Conservation (phyloP, 1,284 basidiomycete genomes). For the Melanopsichium pennsylvanicum region DNA sequence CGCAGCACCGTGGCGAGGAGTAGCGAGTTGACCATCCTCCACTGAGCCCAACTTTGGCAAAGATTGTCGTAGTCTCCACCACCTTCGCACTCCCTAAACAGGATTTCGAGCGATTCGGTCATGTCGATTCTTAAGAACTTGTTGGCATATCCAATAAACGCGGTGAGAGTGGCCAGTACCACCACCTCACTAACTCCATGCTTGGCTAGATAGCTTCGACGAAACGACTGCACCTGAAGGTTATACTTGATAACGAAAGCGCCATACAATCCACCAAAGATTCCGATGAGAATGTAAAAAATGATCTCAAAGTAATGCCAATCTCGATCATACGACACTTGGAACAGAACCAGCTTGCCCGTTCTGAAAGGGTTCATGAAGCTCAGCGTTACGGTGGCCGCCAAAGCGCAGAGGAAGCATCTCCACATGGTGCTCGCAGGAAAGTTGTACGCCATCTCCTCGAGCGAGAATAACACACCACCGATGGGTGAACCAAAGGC, state of each 20-base stretch:
- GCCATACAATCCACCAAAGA: constrained; percentile 97
- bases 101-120: constrained; percentile 94
- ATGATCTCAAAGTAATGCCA: constrained; percentile 99
- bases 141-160: constrained; percentile 91
- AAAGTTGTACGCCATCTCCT: constrained; percentile 85
- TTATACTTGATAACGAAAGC: constrained; percentile 98
- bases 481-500: constrained; percentile 98
- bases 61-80: constrained; percentile 89
- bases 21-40: constrained; percentile 92
- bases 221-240: constrained; percentile 90
- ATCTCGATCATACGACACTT: constrained; percentile 94
- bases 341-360: constrained; percentile 96
- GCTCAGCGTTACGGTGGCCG: constrained; percentile 95
- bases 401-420: constrained; percentile 94
- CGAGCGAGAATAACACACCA: constrained; percentile 86
- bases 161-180: constrained; percentile 83
- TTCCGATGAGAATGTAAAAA: constrained; percentile 89
- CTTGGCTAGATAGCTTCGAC: constrained; percentile 82
- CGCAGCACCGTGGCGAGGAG: constrained; percentile 90
- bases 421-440: constrained; percentile 98
- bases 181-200: constrained; percentile 90
- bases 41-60: constrained; percentile 94
- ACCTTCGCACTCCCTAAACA: constrained; percentile 95
- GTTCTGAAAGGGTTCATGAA: constrained; percentile 98
- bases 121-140: constrained; percentile 95